Base-by-base conservation (phyloP, 2,329 filamentous ascomycete species). In the Sordariomycetes sp. region DNA sequence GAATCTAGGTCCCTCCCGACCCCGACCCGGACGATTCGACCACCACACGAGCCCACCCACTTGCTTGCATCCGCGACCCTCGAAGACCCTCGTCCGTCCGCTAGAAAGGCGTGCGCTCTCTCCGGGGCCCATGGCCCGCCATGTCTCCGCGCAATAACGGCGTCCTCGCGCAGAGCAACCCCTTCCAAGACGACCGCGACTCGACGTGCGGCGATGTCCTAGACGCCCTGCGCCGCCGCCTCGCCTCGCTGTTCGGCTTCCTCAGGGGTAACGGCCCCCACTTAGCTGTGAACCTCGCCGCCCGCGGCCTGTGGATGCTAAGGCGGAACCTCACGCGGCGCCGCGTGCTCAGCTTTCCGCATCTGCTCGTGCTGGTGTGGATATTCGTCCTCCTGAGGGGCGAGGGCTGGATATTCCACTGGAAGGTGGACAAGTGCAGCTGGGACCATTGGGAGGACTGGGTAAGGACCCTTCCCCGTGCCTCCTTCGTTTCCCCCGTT, bases 361-460 rank as follows among this genome's bases (percentile, higher is more conserved):
- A 89, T 68, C 69, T 86, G 18, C 70, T 96, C 62, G 82, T 89
- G 20, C 68, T 81, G 14, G 60, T 92, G 53, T 99, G 94, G 93
- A 65, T 91, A 48, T 70, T 89, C 24, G 79, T 88, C 22, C 66
- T 99, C 61, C 82, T 94, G 63, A 94, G 89, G 84, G 91, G 93
- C 1, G 94, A 99, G 75, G 79, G 88, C 60, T 88, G 82, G 71
- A 80, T 87, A 40, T 97, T 95, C 70, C 77, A 80, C 57, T 82
- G 81, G 62, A 85, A 81, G 60, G 82, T 96, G 18, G 76, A 81
- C 59, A 78, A 75, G 56, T 99, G 94, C 71, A 74, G 81, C 58
- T 99, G 94, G 94, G 79, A 82, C 40, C 81, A 81, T 48, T 99
- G 94, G 94, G 94, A 99, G 76, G 80, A 83, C 71, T 99, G 94